Conservation (phyloP, 306 rosid genomes). For the Ceratonia siliqua region DNA sequence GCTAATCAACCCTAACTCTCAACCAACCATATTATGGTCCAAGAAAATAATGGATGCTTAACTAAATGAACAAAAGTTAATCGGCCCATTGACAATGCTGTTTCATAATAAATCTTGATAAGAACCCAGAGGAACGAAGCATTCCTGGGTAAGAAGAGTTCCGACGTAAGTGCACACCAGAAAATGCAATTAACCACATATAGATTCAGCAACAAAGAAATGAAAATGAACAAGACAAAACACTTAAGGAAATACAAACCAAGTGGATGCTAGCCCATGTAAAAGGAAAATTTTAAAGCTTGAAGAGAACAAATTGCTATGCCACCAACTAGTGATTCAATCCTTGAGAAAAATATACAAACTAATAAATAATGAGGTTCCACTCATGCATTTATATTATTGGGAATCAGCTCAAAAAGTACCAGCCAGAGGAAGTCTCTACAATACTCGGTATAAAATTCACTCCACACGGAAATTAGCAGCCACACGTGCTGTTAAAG, state of each 20-base stretch:
- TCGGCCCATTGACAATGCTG: no score
- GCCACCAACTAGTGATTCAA: background rate
- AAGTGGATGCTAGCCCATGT: background rate
- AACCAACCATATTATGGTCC: no score
- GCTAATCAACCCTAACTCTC: no score
- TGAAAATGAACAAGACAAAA: background rate
- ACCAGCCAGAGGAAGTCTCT: background rate
- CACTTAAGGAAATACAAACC: background rate
- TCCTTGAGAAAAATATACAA: background rate
- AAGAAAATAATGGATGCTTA: no score
- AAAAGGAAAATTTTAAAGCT: background rate
- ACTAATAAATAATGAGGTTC: background rate
- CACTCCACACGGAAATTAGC: conserved; percentile 31
- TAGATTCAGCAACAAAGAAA: no score
- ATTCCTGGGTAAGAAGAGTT: no score
- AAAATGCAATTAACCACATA: no score
- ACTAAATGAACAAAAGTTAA: no score
- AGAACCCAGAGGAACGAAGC: no score
- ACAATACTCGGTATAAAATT: background rate
- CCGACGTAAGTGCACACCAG: no score
- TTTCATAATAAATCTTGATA: no score
- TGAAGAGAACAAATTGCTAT: background rate
- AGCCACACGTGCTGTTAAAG: conserved; percentile 27
- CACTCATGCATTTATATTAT: conserved; percentile 3
- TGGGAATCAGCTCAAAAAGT: conserved; percentile 1